phyloP scores from a whole-genome alignment of 192 early-diverging fungal genomes.

The Dimargaris cristalligena region DNA sequence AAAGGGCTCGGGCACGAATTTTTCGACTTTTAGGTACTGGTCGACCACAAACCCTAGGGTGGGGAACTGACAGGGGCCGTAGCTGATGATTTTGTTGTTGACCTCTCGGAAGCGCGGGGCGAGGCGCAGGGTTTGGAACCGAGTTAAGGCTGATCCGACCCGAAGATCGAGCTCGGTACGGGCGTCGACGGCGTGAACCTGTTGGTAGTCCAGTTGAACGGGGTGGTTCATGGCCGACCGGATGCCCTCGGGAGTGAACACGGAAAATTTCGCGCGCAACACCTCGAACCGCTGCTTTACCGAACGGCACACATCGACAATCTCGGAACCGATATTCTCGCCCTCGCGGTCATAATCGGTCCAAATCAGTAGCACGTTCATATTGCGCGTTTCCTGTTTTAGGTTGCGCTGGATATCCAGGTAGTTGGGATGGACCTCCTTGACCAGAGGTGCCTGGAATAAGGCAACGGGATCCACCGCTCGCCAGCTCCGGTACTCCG shows the following conservation, averaged over 20 bases:
- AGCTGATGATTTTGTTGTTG: slow-evolving; percentile 54
- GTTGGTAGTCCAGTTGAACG: slow-evolving; percentile 49
- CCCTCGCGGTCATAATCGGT: slow-evolving; percentile 98
- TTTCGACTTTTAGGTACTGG: slow-evolving; percentile 49
- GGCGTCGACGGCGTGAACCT: slow-evolving; percentile 65
- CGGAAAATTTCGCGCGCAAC: slow-evolving; percentile 75
- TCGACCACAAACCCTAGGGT: slow-evolving; percentile 93
- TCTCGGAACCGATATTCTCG: slow-evolving; percentile 81
- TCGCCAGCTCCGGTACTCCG: slow-evolving; percentile 41
- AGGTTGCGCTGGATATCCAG: slow-evolving; percentile 48
- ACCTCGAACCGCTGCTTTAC: slow-evolving; percentile 51
- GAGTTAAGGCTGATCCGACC: slow-evolving; percentile 78
- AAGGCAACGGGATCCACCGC: slow-evolving; percentile 33
- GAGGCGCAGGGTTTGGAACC: slow-evolving; percentile 73
- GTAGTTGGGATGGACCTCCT: slow-evolving; percentile 23
- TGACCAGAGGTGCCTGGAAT: slow-evolving; percentile 51
- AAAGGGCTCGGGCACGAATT: slow-evolving; percentile 77
- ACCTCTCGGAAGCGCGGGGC: slow-evolving; percentile 33
- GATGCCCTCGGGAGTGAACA: slow-evolving; percentile 66
- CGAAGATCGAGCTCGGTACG: slow-evolving; percentile 80
- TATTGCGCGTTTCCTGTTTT: slow-evolving; percentile 32
- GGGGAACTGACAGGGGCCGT: slow-evolving; percentile 92
- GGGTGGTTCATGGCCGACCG: slow-evolving; percentile 56
- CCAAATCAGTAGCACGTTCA: slow-evolving; percentile 79
- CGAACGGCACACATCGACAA: slow-evolving; percentile 42